Percentiles rank a stretch among this genome's conserved stretches.
These are phyloP conservation scores for Ophiosphaerella herpotricha DNA, from an alignment of 2,329 filamentous ascomycete genomes.

Conservation along the genomic window DNA sequence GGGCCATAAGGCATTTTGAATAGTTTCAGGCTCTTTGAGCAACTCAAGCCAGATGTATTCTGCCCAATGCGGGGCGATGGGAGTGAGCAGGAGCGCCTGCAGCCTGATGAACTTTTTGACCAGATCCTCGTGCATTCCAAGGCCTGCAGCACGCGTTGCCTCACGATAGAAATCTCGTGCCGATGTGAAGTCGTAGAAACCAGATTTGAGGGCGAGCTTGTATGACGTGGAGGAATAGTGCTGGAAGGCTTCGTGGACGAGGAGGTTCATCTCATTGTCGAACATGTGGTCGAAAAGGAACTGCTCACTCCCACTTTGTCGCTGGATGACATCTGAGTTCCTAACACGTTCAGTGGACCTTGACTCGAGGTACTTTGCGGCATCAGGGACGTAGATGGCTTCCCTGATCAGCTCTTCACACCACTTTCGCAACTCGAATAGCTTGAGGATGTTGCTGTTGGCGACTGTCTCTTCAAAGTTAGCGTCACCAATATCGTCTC, in stretches of 20 bases:
- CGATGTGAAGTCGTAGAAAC: slow-evolving; percentile 87
- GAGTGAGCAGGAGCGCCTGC: slow-evolving; percentile 79
- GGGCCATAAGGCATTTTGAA: slow-evolving; percentile 82
- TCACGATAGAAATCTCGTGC: slow-evolving; percentile 92
- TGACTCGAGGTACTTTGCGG: slow-evolving; percentile 49
- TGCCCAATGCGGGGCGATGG: slow-evolving; percentile 89
- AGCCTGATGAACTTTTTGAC: slow-evolving; percentile 82
- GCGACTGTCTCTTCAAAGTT: slow-evolving; percentile 97
- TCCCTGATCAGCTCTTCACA: slow-evolving; percentile 82
- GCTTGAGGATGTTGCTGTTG: slow-evolving; percentile 84
- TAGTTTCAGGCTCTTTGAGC: slow-evolving; percentile 72
- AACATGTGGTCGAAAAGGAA: slow-evolving; percentile 87
- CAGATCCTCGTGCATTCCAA: slow-evolving; percentile 85
- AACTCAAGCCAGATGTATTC: slow-evolving; percentile 95
- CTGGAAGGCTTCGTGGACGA: slow-evolving; percentile 77
- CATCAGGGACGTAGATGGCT: slow-evolving; percentile 50
- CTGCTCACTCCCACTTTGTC: slow-evolving; percentile 67
- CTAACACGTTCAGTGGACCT: slow-evolving; percentile 51
- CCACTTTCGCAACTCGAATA: slow-evolving; percentile 86
- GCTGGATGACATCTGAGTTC: slow-evolving; percentile 65
- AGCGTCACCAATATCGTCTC: slow-evolving; percentile 91
- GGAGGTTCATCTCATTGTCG: slow-evolving; percentile 85
- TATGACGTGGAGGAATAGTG: slow-evolving; percentile 67
- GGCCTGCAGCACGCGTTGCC: slow-evolving; percentile 72
- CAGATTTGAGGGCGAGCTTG: slow-evolving; percentile 55